These are phyloP conservation scores for Fusarium sp. DNA, from an alignment of 2,329 filamentous ascomycete species.

Conservation along the genomic window DNA sequence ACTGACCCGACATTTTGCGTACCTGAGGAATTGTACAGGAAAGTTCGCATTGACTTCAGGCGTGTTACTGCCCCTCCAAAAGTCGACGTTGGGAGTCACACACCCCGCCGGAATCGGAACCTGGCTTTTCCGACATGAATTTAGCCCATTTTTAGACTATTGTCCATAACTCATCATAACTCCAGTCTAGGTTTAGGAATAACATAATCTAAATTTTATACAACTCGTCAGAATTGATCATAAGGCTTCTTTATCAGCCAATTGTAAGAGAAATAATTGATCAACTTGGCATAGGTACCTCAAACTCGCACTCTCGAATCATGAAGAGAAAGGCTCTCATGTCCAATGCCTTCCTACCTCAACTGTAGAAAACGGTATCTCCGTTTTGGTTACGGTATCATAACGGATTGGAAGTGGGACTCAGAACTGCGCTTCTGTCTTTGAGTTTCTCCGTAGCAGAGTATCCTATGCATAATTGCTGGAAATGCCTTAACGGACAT, in stretches of 20 bases:
- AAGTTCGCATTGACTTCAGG: not conserved
- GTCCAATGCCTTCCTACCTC: not conserved
- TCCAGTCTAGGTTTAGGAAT: not conserved
- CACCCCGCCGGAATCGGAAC: slow-evolving; percentile 9
- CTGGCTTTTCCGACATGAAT: slow-evolving; percentile 3
- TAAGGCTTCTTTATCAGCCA: not conserved
- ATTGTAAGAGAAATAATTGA: not conserved
- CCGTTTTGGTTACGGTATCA: not conserved
- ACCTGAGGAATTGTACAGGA: not conserved
- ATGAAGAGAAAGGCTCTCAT: not conserved
- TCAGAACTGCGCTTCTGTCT: not conserved
- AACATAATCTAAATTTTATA: not conserved
- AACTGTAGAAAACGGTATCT: not conserved
- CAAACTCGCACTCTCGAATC: not conserved
- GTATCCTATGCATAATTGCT: not conserved
- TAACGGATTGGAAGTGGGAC: not conserved
- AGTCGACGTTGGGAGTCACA: not conserved
- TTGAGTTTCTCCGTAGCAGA: not conserved
- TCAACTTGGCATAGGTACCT: not conserved
- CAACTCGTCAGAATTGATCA: not conserved
- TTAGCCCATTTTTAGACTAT: not conserved
- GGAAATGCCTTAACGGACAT: not conserved
- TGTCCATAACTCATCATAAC: not conserved
- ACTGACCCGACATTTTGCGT: slow-evolving; percentile 16
- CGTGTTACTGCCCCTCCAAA: slow-evolving; percentile 16